Evolutionary conservation across 129 eudicot genomes (phyloP), one percentile per base, ranked within the genome.

Genomic region (Ambrosia trifida): DNA sequence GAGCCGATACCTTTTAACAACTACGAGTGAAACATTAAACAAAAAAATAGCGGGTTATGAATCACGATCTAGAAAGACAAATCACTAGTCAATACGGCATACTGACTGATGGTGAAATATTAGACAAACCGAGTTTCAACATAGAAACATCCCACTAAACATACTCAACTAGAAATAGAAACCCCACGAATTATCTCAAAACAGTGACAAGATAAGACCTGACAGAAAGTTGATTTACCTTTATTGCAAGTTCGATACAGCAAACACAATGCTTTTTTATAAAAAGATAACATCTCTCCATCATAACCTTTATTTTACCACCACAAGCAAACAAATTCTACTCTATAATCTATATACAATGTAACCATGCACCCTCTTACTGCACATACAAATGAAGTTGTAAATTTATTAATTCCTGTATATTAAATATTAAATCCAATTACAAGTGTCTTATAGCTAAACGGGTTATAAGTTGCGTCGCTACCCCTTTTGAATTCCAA

Each of bases 221-320:
- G 71, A 69, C 72, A 49, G 35, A 77, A 77, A 77, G 76, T 77
- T 77, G 58, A 49, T 61, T 77, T 49, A 46, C 28, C 76, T 77
- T 77, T 77, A 69, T 77, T 70, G 76, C 72, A 61, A 69, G 76
- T 77, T 77, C 24, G 56, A 69, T 69, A 70, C 76, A 62, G 76
- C 81, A 62, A 28, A 68, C 77, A 56, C 50, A 58, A 11, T 77
- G 38, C 79, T 77, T 77, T 69, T 69, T 69, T 46, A n/a, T 19
- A 24, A 38, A 74, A 65, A 65, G 51, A 63, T 65, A 63, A 9
- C 38, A 9, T 64, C 18, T 40, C 44, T 40, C 44, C 17, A 52
- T 41, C 67, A 64, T 61, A 62, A 33, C 59, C 36, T 53, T 28
- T 51, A 28, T 65, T 53, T 16, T 38, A 75, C 53, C 12, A 58